Evolutionary conservation across 306 rosid species (phyloP).

Genomic region (Styphnolobium japonicum): DNA sequence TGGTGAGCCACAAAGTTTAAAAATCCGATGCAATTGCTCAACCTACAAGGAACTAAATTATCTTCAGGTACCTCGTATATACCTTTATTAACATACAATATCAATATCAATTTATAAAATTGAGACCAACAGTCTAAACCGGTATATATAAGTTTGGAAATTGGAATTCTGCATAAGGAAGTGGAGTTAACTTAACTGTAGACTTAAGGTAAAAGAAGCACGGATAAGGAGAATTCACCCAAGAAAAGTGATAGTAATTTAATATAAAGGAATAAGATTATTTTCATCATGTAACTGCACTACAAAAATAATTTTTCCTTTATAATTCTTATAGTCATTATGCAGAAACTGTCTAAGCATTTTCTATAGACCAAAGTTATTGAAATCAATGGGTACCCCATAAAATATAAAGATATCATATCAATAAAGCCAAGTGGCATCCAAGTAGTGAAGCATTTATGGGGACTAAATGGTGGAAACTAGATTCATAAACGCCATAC

Average conservation of each 20-base stretch:
- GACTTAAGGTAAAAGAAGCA: not conserved
- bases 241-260: not conserved
- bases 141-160: not conserved
- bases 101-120: not conserved
- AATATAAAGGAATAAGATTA: not conserved
- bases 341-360: not conserved
- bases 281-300: not conserved
- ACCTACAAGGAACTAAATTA: constrained; percentile 57
- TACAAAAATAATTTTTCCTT: not conserved
- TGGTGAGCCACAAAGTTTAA: constrained; percentile 98
- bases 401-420: not conserved
- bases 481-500: constrained; percentile 36
- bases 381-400: not conserved
- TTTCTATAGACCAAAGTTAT: not conserved
- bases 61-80: constrained; percentile 24
- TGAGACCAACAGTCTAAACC: not conserved
- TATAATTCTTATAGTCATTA: not conserved
- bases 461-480: constrained; percentile 4
- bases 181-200: not conserved
- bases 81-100: not conserved
- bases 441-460: not conserved
- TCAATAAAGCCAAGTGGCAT: not conserved
- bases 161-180: not conserved
- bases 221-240: not conserved
- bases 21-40: constrained; percentile 95